phyloP scores from a whole-genome alignment of 73 alveolate genomes.

The Stentor roeselii region DNA sequence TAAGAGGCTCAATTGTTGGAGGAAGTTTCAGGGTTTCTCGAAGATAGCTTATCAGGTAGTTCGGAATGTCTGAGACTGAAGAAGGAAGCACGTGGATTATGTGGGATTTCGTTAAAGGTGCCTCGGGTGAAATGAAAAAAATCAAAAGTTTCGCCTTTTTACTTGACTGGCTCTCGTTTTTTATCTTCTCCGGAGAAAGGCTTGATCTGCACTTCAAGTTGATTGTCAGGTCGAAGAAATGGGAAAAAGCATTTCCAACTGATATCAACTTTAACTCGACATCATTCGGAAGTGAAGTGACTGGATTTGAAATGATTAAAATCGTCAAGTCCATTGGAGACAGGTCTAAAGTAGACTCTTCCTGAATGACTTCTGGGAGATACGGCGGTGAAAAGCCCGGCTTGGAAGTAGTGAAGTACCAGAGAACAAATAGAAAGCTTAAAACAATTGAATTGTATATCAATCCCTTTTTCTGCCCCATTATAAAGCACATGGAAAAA shows the following conservation, averaged over 20 bases:
- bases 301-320: background rate
- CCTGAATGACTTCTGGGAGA: background rate
- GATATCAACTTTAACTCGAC: background rate
- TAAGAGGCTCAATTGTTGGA: background rate
- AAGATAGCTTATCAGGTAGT: background rate
- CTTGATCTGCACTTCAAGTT: background rate
- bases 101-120: background rate
- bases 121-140: background rate
- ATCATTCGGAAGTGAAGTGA: background rate
- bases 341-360: background rate
- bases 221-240: background rate
- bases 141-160: background rate
- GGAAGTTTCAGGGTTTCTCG: background rate
- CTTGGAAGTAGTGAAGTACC: background rate
- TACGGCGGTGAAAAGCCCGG: background rate
- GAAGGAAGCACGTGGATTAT: background rate
- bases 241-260: slow-evolving; percentile 3
- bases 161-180: background rate
- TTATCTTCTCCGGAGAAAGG: background rate
- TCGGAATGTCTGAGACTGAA: background rate
- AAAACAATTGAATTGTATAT: background rate
- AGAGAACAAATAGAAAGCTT: background rate
- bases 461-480: slow-evolving; percentile 17
- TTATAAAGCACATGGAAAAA: background rate
- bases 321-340: background rate